Base-by-base conservation (phyloP, 129 eudicot species). In the Centella asiatica region DNA sequence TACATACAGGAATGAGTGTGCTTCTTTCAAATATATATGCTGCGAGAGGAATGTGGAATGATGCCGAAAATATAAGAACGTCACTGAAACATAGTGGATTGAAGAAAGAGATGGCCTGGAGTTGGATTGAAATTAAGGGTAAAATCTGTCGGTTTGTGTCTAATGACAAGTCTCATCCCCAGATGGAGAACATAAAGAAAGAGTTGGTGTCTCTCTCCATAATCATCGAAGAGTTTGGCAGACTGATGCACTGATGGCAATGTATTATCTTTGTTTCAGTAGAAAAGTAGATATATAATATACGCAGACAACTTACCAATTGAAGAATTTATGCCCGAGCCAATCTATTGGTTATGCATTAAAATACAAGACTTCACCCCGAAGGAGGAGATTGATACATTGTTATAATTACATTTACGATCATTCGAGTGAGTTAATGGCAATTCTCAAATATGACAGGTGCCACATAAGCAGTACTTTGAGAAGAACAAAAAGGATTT, bases 101-200 rank as follows among this genome's bases (percentile, higher is more conserved):
- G 12, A 87, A 65, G 66, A 87, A 83, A 66, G 90, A 87, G 32
- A 34, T 77, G 63, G 90, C 75, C 13, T 78, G 85, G 65, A 87
- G 95, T 70, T 87, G 90, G 95, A 69, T 83, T 15, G 95, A 83
- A 45, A 24, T 80, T 18, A 81, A 69, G 69, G 87, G 85, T 32
- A 57, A 54, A 22, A 69, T 83, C 57, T 77, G 49, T 72, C 62
- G 57, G 29, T 86, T 86, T 64, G 71, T 69, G n/a, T 86, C 44
- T 24, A 72, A 71, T 57, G 84, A 82, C 29, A 74, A 63, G 69
- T 76, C 78, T 44, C 78, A 72, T 74, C 36, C 49, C 8, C 71
- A 61, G 44, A 60, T 66, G 60, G 73, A 55, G 54, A 77, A 77
- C 68, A 57, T 86, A 22, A 66, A 68, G 27, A 32, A 67, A 65